Evolutionary conservation across 495 filamentous ascomycete genomes (phyloP).

Genomic region (Staphylotrichum tortipilum): DNA sequence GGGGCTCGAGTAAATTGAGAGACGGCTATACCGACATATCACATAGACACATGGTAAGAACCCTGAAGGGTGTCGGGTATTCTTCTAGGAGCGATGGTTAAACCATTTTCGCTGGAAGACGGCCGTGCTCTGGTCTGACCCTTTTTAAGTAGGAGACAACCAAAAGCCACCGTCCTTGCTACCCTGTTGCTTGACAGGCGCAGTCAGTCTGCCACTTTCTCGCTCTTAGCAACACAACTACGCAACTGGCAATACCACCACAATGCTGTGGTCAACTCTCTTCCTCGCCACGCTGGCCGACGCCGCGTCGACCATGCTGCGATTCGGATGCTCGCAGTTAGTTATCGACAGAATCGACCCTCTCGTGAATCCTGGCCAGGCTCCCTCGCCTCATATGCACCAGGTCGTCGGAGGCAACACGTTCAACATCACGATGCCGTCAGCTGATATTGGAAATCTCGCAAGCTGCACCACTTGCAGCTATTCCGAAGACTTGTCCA

Average conservation of each 20-base stretch:
- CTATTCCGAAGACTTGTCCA: slow-evolving; percentile 32
- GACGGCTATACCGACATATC: neutral
- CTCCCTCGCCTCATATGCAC: slow-evolving; percentile 32
- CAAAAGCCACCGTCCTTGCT: too few relatives aligned
- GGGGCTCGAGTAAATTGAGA: too few relatives aligned
- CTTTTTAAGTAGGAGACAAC: too few relatives aligned
- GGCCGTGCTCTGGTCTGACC: too few relatives aligned
- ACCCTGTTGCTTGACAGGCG: too few relatives aligned
- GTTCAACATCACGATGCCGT: slow-evolving; percentile 27
- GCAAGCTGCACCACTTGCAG: slow-evolving; percentile 31
- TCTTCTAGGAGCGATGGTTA: neutral
- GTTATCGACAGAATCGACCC: slow-evolving; percentile 32
- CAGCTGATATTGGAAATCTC: slow-evolving; percentile 18
- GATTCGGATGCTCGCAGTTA: slow-evolving; percentile 36
- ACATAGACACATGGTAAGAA: neutral
- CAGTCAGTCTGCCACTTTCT: neutral
- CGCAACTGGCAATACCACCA: neutral
- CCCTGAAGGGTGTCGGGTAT: neutral
- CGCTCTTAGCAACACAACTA: neutral
- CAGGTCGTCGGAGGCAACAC: slow-evolving; percentile 34
- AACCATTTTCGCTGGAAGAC: neutral
- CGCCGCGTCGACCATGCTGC: slow-evolving; percentile 24
- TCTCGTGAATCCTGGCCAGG: slow-evolving; percentile 28
- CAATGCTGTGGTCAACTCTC: neutral
- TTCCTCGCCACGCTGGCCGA: slow-evolving; percentile 16